Base-by-base conservation (phyloP, 2,329 filamentous ascomycete genomes). In the Blastomyces silverae region DNA sequence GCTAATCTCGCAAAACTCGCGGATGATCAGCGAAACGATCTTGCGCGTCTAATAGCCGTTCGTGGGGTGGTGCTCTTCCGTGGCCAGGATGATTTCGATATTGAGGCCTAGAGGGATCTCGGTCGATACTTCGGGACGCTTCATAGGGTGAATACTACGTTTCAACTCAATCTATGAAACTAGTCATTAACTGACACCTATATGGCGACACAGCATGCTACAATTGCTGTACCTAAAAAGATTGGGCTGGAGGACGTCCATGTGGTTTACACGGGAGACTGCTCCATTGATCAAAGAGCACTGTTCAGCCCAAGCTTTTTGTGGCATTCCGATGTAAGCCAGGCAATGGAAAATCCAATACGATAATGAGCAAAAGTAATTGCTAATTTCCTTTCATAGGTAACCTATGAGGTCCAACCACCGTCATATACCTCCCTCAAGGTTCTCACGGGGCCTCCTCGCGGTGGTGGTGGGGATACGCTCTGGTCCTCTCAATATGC, bases 51-150 rank as follows among this genome's bases (percentile, higher is more conserved):
- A 57, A 81, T 85, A 61, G 80, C 83, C 3, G 79, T 78, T 34
- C 77, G 84, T 55, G 83, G 84, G 3, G 83, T 86, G 0, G 83
- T 86, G 1, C 84, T 85, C 73, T 84, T 85, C 76, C 78, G 83
- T 17, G 75, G 80, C 59, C 84, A 86, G 71, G 77, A 81, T 64
- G 81, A 83, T 67, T 79, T 85, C 34, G 78, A 79, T 66, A 80
- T 85, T 58, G 78, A 84, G n/a, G 76, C 78, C 25, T 83, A 85
- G 70, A 75, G 82, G 11, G 76, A 80, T 64, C 75, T 85, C 3
- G 82, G 82, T 8, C 71, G 75, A 50, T 81, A 85, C 71, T 84
- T 83, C 68, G 83, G 83, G 6, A 78, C 73, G 15, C 72, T 85
- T 0, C 83, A 84, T 71, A 83, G 80, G 72, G 73, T 73, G 64